Evolutionary conservation across 805 yeast genomes (phyloP).

Genomic region (Pichia ethanolica): DNA sequence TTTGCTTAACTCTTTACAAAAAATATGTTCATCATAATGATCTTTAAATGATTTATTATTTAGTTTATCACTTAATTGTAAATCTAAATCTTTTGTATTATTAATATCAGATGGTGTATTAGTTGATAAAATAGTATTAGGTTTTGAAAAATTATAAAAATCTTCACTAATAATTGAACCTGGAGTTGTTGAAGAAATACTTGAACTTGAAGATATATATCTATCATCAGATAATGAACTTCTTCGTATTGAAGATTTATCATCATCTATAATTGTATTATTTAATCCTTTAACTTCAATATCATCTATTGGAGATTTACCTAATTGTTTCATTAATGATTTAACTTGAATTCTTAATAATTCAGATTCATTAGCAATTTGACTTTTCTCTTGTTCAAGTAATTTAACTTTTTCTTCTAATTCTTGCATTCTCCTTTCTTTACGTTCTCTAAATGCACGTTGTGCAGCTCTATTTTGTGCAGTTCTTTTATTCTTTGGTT

Average conservation of each 20-base stretch:
- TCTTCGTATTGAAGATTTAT: neutral
- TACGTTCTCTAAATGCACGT: constrained; percentile 91
- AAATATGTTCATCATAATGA: constrained; percentile 64
- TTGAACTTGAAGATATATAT: constrained; percentile 5
- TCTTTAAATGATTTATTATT: constrained; percentile 22
- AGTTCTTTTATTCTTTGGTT: constrained; percentile 80
- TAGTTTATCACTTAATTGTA: constrained; percentile 1
- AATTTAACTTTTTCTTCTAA: constrained; percentile 68
- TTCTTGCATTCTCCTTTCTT: constrained; percentile 79
- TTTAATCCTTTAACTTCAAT: neutral
- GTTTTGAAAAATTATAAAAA: neutral
- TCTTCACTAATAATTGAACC: neutral
- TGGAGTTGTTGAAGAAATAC: constrained; percentile 7
- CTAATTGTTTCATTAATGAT: constrained; percentile 61
- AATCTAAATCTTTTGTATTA: too few species aligned
- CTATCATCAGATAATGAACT: constrained; percentile 6
- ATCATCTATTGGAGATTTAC: neutral
- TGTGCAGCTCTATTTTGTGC: constrained; percentile 99
- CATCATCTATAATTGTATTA: constrained; percentile 3
- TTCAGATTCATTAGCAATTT: constrained; percentile 64
- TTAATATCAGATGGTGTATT: neutral
- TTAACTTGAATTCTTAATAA: constrained; percentile 71
- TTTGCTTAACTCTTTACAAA: constrained; percentile 66
- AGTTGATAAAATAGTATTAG: neutral
- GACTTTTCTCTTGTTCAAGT: constrained; percentile 65